Evolutionary conservation across 2,329 filamentous ascomycete species (phyloP), one percentile per base, ranked within the genome.

Genomic region (Penicillium sp.): DNA sequence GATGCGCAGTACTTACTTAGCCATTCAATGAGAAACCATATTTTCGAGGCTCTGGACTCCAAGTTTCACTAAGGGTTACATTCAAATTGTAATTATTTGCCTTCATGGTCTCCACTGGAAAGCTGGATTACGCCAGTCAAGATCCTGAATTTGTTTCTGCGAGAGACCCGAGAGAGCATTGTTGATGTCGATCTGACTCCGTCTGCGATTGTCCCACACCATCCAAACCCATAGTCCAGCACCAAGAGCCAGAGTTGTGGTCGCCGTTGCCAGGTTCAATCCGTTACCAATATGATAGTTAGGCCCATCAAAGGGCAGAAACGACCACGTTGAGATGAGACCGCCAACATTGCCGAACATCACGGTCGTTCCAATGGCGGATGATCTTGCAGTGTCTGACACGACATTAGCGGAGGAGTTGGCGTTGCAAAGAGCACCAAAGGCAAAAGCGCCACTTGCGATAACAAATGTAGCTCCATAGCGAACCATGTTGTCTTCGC

Each of bases 311-410:
- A 73, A 81, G 0, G 81, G 79, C 15, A 88, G 62, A 70, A 86
- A 88, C 1, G 76, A 79, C 85, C 85, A 88, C 0, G 83, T 86
- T 1, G 82, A 79, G 52, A 87, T 79, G 31, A 89, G 67, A 0
- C 86, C 87, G 2, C 87, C 87, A n/a, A 89, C 66, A 49, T 89
- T 89, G 26, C 86, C 87, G 23, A 88, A 74, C 85, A 89, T 89
- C 63, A 89, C 84, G 48, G 83, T 84, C 0, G 80, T 81, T 10
- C 82, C 85, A 42, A 89, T 87, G 3, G 85, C 85, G 0, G 84
- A 80, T 9, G 82, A 83, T 13, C 86, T 79, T 0, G 87, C 84
- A 0, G 87, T 88, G 60, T 90, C 87, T 4, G 83, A 85, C 7
- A 89, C 80, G 0, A 90, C 85, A 59, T 89, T 89, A 6, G 85